Evolutionary conservation across 2,329 filamentous ascomycete species (phyloP), one percentile per base, ranked within the genome.

Genomic region (Leptodontidium sp.): DNA sequence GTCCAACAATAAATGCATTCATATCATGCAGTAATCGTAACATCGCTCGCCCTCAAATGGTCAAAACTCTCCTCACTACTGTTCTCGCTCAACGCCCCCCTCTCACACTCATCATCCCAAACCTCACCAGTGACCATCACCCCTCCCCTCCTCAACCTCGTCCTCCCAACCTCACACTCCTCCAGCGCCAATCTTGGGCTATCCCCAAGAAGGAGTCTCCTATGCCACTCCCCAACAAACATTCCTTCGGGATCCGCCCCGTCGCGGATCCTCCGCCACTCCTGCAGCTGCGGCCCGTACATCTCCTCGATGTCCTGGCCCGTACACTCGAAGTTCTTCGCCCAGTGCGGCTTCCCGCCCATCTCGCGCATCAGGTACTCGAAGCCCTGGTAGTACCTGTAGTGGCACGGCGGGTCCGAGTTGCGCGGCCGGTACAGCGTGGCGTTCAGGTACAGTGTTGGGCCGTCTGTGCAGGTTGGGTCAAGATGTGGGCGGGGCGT

Each of bases 201-300:
- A 53, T 76, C 69, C 1, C 84, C 78, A 58, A 87, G 79, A 12
- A 97, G 82, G 75, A 88, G 88, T 63, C 91, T 86, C 35, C 91
- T 85, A 80, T 98, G 93, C 95, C 95, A 99, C 61, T 94, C 90
- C 1, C 95, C 95, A 15, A 95, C 85, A 80, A 97, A 97, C 87
- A 97, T 91, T 67, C 93, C 93, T 70, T 94, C 88, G 0, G 91
- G 91, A 77, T 97, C 93, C 43, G 88, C 89, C 64, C 88, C 84
- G 68, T 91, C 85, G 64, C 94, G 86, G 7, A 97, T 85, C 35
- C 84, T 82, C 50, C 91, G 83, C 86, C 91, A 97, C 58, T 87
- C 81, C 21, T 84, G 81, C 68, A 97, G 83, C 59, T 90, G 82
- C n/a, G 84, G 79, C 50, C 90, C 90, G 78, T 96, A 97, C 79